Base-by-base conservation (phyloP, 768 basidiomycete genomes). In the Royoungia palumana region DNA sequence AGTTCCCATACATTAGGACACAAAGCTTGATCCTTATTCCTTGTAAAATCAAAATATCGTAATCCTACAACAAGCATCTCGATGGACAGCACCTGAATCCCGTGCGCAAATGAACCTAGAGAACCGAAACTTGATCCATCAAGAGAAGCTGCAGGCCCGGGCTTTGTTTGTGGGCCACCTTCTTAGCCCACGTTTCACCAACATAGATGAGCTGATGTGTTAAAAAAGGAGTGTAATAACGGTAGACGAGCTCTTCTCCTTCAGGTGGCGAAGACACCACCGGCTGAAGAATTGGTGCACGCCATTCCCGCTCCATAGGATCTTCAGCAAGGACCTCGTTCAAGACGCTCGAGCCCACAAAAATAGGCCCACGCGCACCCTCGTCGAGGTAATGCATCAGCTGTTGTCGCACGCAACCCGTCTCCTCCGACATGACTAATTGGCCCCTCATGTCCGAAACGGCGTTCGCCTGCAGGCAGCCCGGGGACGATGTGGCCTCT, bases 331-430 rank as follows among this genome's bases (percentile, higher is more conserved):
- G 48, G 13, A 56, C 37, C 12, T 47, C 46, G 5, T 30, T 19
- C 17, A 52, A 2, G 16, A 20, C 14, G 7, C n/a, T 8, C 6
- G 1, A 21, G n/a, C 59, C 52, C 11, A 61, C 54, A 35, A 66
- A 64, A 13, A 6, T 19, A 16, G 58, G 59, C 24, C 41, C 45
- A 32, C 57, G 57, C 0, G 57, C 50, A 22, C 54, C 53, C 34
- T 51, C 32, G 16, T 55, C 41, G 35, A 64, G 57, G 39, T 61
- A 64, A 24, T 64, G 64, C 7, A 9, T 35, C 22, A 44, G 16
- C 17, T 42, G 30, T 13, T 5, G 38, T 3, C n/a, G 14, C 20
- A 30, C 25, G 38, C 49, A 47, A 5, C 8, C 6, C 3, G 3
- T n/a, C 30, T 42, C 44, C 1, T 35, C 28, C 4, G 48, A 37